Conservation (phyloP, 1,284 basidiomycete genomes). For the Puccinia horiana region DNA sequence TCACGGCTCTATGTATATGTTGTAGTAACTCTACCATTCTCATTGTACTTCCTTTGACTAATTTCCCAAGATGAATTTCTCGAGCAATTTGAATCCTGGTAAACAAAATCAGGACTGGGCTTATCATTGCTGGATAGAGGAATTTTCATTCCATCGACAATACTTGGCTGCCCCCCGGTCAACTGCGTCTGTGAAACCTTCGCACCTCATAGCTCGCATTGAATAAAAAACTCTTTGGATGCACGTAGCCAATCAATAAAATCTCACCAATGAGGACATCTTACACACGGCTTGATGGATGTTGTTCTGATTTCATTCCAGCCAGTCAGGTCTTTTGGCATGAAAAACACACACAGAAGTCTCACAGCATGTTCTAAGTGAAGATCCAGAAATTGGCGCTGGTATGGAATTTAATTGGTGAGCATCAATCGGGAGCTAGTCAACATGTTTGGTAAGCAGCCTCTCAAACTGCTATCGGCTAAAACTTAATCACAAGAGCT, state of each 20-base stretch:
- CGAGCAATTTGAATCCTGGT: not conserved
- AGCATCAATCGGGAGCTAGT: not conserved
- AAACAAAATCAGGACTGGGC: not conserved
- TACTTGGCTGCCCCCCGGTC: too few species aligned
- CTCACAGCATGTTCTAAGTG: not conserved
- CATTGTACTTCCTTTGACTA: not conserved
- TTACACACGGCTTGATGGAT: not conserved
- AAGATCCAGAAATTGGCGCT: not conserved
- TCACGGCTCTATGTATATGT: not conserved
- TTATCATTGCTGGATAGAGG: too few species aligned
- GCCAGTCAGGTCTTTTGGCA: not conserved
- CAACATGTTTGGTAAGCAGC: not conserved
- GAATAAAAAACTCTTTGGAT: too few species aligned
- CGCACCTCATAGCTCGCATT: too few species aligned
- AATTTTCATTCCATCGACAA: too few species aligned
- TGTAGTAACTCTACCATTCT: not conserved
- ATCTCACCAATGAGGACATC: not conserved
- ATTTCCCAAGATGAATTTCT: not conserved
- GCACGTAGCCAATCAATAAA: too few species aligned
- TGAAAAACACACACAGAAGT: not conserved
- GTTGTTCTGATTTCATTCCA: not conserved
- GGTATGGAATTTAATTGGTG: not conserved
- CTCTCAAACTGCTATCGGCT: too few species aligned
- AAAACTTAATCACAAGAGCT: slow-evolving; percentile 22
- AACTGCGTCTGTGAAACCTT: too few species aligned